A percentile compares a stretch with the other conserved stretches of the same genome.
Conservation (phyloP, 768 basidiomycete species). For the Lepiota subincarnata region DNA sequence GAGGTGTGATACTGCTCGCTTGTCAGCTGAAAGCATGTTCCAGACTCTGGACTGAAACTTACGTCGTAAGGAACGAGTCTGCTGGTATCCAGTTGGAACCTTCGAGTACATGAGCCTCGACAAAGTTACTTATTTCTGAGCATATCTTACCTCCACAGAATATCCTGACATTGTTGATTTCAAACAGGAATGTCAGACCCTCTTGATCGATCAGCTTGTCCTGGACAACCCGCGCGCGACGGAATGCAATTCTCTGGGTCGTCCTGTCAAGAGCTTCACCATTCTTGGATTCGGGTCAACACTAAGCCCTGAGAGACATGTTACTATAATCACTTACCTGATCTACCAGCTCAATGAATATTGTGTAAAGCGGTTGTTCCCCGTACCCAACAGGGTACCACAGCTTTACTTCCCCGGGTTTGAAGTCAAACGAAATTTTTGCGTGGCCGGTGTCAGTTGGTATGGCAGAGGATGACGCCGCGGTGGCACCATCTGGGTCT, state of each 20-base stretch:
- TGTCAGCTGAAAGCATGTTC: not conserved
- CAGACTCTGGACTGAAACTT: slow-evolving; percentile 18
- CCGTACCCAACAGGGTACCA: slow-evolving; percentile 91
- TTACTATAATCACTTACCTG: slow-evolving; percentile 40
- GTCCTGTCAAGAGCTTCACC: slow-evolving; percentile 51
- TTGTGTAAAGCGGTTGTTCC: slow-evolving; percentile 70
- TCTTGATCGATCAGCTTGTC: slow-evolving; percentile 72
- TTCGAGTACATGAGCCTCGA: slow-evolving; percentile 16
- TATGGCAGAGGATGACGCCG: slow-evolving; percentile 34
- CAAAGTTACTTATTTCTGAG: not conserved
- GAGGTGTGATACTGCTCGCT: slow-evolving; percentile 34
- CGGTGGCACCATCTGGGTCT: slow-evolving; percentile 42
- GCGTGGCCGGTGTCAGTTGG: slow-evolving; percentile 31
- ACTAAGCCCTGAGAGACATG: not conserved
- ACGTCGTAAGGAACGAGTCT: slow-evolving; percentile 87
- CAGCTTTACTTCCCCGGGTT: slow-evolving; percentile 55
- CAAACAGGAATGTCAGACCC: slow-evolving; percentile 85
- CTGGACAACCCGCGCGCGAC: slow-evolving; percentile 75
- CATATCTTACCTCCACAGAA: slow-evolving; percentile 72
- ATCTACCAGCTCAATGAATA: slow-evolving; percentile 52
- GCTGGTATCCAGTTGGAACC: slow-evolving; percentile 95
- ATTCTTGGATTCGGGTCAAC: slow-evolving; percentile 26
- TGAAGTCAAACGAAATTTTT: slow-evolving; percentile 44
- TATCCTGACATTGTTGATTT: slow-evolving; percentile 83
- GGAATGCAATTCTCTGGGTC: slow-evolving; percentile 66